phyloP scores from a whole-genome alignment of 2,329 filamentous ascomycete species.

The Microsporum audouinii region DNA sequence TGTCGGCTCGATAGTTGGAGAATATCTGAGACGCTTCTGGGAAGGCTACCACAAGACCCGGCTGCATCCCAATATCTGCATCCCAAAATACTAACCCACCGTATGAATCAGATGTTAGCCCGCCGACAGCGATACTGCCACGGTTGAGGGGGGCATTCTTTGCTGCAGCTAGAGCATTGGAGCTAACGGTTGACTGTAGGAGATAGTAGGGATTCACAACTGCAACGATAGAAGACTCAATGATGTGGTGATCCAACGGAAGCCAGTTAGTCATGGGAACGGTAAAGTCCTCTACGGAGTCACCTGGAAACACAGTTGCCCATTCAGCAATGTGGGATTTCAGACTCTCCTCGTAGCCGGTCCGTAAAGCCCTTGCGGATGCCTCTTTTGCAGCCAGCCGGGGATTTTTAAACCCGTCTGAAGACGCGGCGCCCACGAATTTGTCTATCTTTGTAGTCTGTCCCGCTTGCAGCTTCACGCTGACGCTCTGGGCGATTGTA shows the following conservation, averaged over 20 bases:
- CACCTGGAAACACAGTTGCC: conserved; percentile 47
- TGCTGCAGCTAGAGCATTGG: conserved; percentile 42
- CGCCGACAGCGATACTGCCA: conserved; percentile 57
- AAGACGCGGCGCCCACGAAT: conserved; percentile 56
- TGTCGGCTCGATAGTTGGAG: conserved; percentile 51
- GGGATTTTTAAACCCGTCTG: conserved; percentile 54
- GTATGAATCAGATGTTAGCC: conserved; percentile 56
- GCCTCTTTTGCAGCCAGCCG: conserved; percentile 45
- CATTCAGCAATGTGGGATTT: conserved; percentile 50
- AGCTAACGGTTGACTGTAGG: conserved; percentile 40
- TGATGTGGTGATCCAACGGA: conserved; percentile 45
- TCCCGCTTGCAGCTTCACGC: conserved; percentile 43
- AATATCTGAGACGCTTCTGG: conserved; percentile 53
- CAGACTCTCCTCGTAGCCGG: conserved; percentile 47
- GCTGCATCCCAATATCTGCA: conserved; percentile 57
- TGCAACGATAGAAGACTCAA: conserved; percentile 41
- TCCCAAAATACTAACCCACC: conserved; percentile 57
- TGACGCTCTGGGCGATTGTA: conserved; percentile 52
- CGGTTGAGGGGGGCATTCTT: conserved; percentile 44
- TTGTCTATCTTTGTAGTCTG: conserved; percentile 50
- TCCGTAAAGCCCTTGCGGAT: conserved; percentile 38
- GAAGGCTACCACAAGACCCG: conserved; percentile 52
- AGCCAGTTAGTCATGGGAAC: conserved; percentile 46
- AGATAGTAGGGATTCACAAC: conserved; percentile 40
- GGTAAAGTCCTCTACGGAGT: conserved; percentile 53